These are phyloP conservation scores for Tilletia indica DNA, from an alignment of 1,284 basidiomycete species.

Conservation along the genomic window DNA sequence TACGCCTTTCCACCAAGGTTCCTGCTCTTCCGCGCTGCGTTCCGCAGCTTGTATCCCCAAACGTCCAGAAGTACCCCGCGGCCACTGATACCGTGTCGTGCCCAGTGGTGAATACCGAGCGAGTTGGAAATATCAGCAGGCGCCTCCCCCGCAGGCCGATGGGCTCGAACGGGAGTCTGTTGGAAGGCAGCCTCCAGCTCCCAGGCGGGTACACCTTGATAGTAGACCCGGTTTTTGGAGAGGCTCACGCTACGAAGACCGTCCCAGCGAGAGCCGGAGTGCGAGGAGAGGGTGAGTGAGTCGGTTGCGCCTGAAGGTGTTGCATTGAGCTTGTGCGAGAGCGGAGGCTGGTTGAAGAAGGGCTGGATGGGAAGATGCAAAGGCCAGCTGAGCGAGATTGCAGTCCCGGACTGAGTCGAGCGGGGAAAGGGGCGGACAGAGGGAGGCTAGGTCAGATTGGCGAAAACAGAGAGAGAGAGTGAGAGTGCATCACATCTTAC, in stretches of 20 bases:
- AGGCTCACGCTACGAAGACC: conserved; percentile 59
- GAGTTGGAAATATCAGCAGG: conserved; percentile 19
- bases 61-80: conserved; percentile 70
- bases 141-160: conserved; percentile 24
- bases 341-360: conserved; percentile 35
- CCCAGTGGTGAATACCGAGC: conserved; percentile 56
- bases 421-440: neutral
- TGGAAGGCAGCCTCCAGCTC: conserved; percentile 36
- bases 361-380: conserved; percentile 42
- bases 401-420: conserved; percentile 52
- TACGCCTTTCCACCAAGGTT: conserved; percentile 17
- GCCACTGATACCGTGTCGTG: conserved; percentile 71
- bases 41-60: conserved; percentile 37
- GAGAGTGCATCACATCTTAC: neutral
- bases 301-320: conserved; percentile 10
- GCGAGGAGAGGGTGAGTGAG: conserved; percentile 59
- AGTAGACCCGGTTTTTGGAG: conserved; percentile 40
- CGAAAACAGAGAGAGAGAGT: neutral
- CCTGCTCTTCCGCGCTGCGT: conserved; percentile 13
- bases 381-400: conserved; percentile 43
- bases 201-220: conserved; percentile 34
- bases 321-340: conserved; percentile 29
- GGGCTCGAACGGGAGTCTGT: conserved; percentile 27
- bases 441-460: neutral
- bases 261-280: conserved; percentile 74